Evolutionary conservation across 176 grass and related monocot genomes (phyloP).

Genomic region (Cenchrus fungigraminus): DNA sequence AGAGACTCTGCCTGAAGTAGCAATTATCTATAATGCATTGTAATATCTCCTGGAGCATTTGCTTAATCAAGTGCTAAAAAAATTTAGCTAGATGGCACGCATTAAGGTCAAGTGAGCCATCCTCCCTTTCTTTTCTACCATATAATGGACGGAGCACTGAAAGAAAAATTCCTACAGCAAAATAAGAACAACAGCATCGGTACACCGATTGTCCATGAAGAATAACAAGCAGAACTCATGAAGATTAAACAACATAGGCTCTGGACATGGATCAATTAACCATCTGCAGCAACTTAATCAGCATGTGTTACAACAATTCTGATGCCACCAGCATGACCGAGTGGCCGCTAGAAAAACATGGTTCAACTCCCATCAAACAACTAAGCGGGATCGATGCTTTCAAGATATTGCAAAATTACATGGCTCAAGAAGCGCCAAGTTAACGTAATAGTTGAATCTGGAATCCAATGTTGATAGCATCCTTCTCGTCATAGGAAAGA

Average conservation of each 20-base stretch:
- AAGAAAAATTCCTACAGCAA: too few species aligned
- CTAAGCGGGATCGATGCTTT: neutral
- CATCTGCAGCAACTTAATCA: neutral
- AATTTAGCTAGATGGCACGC: too few species aligned
- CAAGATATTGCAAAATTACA: neutral
- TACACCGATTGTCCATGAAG: too few species aligned
- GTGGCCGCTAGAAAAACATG: neutral
- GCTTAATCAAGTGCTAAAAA: too few species aligned
- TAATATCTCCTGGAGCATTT: too few species aligned
- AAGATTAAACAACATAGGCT: neutral
- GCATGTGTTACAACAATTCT: neutral
- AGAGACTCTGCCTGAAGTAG: too few species aligned
- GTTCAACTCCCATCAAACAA: neutral
- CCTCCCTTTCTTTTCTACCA: too few species aligned
- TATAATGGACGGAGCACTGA: too few species aligned
- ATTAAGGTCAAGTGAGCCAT: too few species aligned
- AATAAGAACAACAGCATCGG: too few species aligned
- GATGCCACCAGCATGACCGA: neutral
- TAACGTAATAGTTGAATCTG: neutral
- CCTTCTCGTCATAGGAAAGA: neutral
- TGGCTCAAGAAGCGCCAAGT: neutral
- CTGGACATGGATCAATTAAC: neutral
- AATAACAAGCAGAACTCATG: neutral
- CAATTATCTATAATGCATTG: too few species aligned
- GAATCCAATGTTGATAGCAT: neutral